Conservation (phyloP, 2,329 filamentous ascomycete species). For the Botrytis sinoallii region DNA sequence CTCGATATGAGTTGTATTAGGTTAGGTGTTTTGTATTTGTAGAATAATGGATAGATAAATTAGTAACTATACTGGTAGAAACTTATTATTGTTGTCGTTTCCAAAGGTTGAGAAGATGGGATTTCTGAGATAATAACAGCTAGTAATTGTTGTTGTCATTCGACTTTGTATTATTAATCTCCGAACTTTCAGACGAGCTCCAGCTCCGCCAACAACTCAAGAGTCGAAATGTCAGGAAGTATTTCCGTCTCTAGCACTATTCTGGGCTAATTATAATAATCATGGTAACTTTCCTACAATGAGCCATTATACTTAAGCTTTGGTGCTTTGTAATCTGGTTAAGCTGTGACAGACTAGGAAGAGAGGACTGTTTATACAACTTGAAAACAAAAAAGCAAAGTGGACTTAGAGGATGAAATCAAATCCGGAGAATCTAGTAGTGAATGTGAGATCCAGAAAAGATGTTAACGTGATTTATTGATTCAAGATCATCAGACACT, state of each 20-base stretch:
- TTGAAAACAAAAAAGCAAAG: too few species aligned
- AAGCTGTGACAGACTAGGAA: neutral
- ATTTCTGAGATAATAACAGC: fast-evolving
- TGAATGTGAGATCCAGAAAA: neutral
- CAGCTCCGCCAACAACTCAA: neutral
- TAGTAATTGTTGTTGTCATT: neutral
- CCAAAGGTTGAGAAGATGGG: neutral
- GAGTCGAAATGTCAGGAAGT: neutral
- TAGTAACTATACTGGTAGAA: neutral
- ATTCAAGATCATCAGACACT: neutral
- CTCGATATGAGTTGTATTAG: neutral
- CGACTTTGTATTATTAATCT: neutral
- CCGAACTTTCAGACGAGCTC: neutral
- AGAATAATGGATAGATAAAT: neutral
- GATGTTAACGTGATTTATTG: fast-evolving
- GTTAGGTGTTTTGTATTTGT: neutral
- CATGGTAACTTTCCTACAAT: neutral
- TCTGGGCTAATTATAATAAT: neutral
- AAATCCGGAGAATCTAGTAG: too few species aligned
- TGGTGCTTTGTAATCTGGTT: too few species aligned
- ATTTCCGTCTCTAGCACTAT: neutral
- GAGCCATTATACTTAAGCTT: neutral
- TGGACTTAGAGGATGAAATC: too few species aligned
- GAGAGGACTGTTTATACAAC: fast-evolving
- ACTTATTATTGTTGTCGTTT: neutral